Evolutionary conservation across 2,329 filamentous ascomycete species (phyloP), one percentile per base, ranked within the genome.

Genomic region (Aureobasidium mangrovei): DNA sequence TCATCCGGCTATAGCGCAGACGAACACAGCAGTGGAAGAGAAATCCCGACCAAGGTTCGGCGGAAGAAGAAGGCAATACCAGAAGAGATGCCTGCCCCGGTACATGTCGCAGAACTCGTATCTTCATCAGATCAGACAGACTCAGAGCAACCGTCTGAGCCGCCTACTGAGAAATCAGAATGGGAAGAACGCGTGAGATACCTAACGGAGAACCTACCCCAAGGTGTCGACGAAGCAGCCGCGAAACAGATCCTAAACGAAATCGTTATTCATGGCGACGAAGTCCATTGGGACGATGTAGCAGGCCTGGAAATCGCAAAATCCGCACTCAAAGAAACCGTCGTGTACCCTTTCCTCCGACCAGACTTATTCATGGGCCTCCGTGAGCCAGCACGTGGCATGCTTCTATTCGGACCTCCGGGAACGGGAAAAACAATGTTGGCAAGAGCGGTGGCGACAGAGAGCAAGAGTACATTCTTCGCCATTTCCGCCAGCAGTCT

Each of bases 381-480:
- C 8, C 85, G 93, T 38, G 93, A 98, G 66, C 93, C 93, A 24
- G 91, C 93, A 10, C 79, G 90, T 56, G 93, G 93, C 4, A 97
- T 98, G 88, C 77, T 98, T 1, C 77, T 98, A 1, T 98, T 98
- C 65, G 93, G 93, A 0, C 93, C 93, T 1, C 93, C 93, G 0
- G 93, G 93, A n/a, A 98, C 93, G 0, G 93, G 93, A 51, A 98
- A 98, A 70, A 98, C 93, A 0, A 98, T 98, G 93, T 76, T 98
- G 36, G 93, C 93, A 7, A 82, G 93, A 59, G 90, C 89, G 7
- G 91, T 97, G 0, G 93, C 93, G 1, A 97, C 93, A 0, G 93
- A 98, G 69, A 95, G 88, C 1, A 86, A 84, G 63, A 95, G 89
- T 8, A 95, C 94, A 0, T 98, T 97, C 71, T 97, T 98, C 72